Conservation (phyloP, 225 moss, liverwort and hornwort genomes). For the Straminergon stramineum region DNA sequence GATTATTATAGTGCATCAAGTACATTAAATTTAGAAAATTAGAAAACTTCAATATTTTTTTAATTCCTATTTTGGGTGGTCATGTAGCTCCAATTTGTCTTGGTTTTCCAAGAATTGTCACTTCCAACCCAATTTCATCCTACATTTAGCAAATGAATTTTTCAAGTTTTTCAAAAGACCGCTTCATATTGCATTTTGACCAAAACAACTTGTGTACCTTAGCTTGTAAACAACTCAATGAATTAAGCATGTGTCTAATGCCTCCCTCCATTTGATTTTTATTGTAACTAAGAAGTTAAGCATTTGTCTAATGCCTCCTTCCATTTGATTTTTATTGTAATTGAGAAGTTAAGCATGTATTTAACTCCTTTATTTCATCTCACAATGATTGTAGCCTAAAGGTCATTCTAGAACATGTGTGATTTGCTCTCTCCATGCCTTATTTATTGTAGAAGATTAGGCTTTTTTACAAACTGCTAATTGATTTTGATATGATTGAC, state of each 20-base stretch:
- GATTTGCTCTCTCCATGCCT: background rate
- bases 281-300: background rate
- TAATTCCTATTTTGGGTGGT: background rate
- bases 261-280: no score
- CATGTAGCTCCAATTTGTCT: background rate
- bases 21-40: background rate
- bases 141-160: background rate
- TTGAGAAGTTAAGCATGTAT: background rate
- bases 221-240: background rate
- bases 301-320: background rate
- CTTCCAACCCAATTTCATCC: background rate
- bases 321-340: no score
- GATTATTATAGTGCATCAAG: no score
- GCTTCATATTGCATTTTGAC: background rate
- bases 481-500: background rate
- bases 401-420: background rate
- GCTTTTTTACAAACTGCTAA: rapidly evolving
- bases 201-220: background rate
- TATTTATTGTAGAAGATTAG: background rate
- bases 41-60: background rate
- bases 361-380: background rate
- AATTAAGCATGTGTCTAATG: background rate
- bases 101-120: background rate
- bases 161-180: background rate
- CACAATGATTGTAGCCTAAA: background rate